Conservation (phyloP, 257 asterid genomes). For the Anisodus acutangulus region DNA sequence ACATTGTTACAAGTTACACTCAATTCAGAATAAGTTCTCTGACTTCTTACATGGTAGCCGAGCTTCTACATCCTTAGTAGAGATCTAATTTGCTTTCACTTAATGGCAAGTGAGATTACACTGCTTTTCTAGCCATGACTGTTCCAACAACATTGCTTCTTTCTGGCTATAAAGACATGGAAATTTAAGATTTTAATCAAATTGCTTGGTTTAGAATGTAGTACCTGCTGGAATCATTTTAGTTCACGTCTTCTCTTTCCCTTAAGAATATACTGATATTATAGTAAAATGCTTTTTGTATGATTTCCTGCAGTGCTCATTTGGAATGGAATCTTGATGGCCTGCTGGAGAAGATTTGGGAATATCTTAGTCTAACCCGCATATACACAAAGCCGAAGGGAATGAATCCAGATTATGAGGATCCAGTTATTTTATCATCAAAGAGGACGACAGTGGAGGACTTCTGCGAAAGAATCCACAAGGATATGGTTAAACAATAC, state of each 20-base stretch:
- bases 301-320: constrained; percentile 72
- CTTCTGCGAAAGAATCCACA: constrained; percentile 89
- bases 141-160: constrained; percentile 1
- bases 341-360: constrained; percentile 92
- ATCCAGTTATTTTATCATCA: constrained; percentile 94
- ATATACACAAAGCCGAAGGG: constrained; percentile 99
- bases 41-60: neutral
- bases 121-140: neutral
- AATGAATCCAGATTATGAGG: constrained; percentile 98
- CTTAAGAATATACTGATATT: neutral
- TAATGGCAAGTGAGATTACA: neutral
- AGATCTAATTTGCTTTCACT: constrained; percentile 10
- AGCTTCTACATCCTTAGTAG: neutral
- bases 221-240: constrained; percentile 8
- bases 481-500: constrained; percentile 93
- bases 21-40: neutral
- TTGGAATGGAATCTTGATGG: constrained; percentile 99
- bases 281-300: neutral
- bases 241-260: neutral
- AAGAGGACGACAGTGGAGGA: constrained; percentile 89
- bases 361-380: constrained; percentile 89
- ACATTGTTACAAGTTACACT: neutral
- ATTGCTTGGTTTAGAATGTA: neutral
- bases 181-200: neutral
- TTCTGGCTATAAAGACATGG: neutral